Conservation (phyloP, 1,284 basidiomycete genomes). For the Ganoderma leucocontextum region DNA sequence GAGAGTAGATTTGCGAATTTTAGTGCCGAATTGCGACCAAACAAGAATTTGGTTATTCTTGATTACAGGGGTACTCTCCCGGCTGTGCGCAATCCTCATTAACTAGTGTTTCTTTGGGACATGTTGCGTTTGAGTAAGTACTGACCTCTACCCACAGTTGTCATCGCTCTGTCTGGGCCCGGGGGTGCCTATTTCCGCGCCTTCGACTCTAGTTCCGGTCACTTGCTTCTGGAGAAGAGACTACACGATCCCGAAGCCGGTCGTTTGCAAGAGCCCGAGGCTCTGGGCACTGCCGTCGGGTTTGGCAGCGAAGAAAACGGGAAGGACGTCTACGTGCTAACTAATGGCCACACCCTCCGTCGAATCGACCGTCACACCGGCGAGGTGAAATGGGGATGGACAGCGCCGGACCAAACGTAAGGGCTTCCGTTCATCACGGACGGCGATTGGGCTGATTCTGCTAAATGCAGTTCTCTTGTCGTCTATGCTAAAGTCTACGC, state of each 20-base stretch:
- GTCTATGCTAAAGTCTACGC: slow-evolving; percentile 69
- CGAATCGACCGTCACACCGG: slow-evolving; percentile 57
- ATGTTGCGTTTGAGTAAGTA: neutral
- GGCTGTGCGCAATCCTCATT: too few species aligned
- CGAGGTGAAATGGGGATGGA: slow-evolving; percentile 71
- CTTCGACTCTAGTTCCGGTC: slow-evolving; percentile 73
- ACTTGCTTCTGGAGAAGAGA: slow-evolving; percentile 72
- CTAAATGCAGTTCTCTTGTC: slow-evolving; percentile 60
- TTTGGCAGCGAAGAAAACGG: slow-evolving; percentile 47
- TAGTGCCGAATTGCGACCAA: too few species aligned
- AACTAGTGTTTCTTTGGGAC: too few species aligned
- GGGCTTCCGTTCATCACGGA: slow-evolving; percentile 30
- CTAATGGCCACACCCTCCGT: slow-evolving; percentile 65
- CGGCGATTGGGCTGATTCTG: slow-evolving; percentile 11
- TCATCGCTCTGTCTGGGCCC: slow-evolving; percentile 80
- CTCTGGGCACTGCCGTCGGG: slow-evolving; percentile 53
- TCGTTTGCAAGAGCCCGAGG: slow-evolving; percentile 57
- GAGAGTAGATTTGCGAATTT: too few species aligned
- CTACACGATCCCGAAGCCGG: slow-evolving; percentile 59
- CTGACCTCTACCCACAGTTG: slow-evolving; percentile 50
- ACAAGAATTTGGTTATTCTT: too few species aligned
- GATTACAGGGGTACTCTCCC: too few species aligned
- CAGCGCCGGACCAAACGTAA: slow-evolving; percentile 68
- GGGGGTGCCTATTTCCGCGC: slow-evolving; percentile 77
- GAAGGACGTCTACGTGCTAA: slow-evolving; percentile 59